phyloP scores from a whole-genome alignment of 2,329 filamentous ascomycete genomes.

The Fusarium humuli region DNA sequence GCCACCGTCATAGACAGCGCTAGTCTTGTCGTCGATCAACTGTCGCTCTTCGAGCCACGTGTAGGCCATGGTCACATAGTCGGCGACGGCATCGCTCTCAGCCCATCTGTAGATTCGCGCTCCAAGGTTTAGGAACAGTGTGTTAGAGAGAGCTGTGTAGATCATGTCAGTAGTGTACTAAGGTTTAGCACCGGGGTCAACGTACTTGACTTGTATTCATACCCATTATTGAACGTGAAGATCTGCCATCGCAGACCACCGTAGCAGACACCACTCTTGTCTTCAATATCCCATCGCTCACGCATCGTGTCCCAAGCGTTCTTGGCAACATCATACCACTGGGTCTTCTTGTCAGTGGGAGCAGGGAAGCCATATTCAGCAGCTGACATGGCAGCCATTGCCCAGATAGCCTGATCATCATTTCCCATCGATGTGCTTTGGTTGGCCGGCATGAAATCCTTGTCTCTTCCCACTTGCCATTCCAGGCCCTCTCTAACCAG shows the following conservation, averaged over 20 bases:
- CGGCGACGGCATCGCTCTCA: slow-evolving; percentile 70
- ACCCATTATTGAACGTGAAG: slow-evolving; percentile 77
- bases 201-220: slow-evolving; percentile 76
- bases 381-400: slow-evolving; percentile 73
- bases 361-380: slow-evolving; percentile 73
- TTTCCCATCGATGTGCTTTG: slow-evolving; percentile 68
- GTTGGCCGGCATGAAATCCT: slow-evolving; percentile 70
- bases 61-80: slow-evolving; percentile 71
- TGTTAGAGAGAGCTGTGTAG: slow-evolving; percentile 65
- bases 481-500: slow-evolving; percentile 66
- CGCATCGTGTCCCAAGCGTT: slow-evolving; percentile 56
- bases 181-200: not conserved
- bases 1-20: slow-evolving; percentile 73
- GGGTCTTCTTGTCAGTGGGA: slow-evolving; percentile 60
- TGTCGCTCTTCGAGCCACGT: slow-evolving; percentile 67
- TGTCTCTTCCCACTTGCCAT: slow-evolving; percentile 65
- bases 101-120: slow-evolving; percentile 79
- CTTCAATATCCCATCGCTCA: slow-evolving; percentile 67
- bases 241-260: slow-evolving; percentile 81
- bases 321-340: slow-evolving; percentile 74
- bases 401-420: slow-evolving; percentile 79
- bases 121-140: slow-evolving; percentile 71
- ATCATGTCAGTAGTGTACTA: not conserved
- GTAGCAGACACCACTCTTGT: slow-evolving; percentile 53
- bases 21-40: slow-evolving; percentile 69